Evolutionary conservation across 345 rosid genomes (phyloP), one percentile per base, ranked within the genome.

Genomic region (Raphanus raphanistrum): DNA sequence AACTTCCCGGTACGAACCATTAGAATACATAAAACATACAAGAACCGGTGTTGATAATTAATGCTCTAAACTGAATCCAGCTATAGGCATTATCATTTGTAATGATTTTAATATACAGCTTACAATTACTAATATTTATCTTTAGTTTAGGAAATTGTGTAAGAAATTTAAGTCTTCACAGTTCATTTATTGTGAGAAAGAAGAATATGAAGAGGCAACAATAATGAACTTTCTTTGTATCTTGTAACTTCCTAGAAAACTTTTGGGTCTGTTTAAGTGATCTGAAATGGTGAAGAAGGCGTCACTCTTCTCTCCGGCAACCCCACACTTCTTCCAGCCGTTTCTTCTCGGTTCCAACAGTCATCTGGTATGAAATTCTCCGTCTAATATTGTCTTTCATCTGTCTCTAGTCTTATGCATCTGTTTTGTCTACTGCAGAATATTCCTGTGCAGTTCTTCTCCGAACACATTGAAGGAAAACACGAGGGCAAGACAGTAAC

Each of bases 321-420:
- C 4, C 3, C 31, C 70, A 27, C 75, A 76, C 17, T 76, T 76
- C 41, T 69, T 69, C 29, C 69, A 69, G 55, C 80, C 80, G 27
- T 31, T 76, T 61, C 54, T 70, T 50, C 54, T 57, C n/a, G 31
- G 15, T 48, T 61, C 36, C 15, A 17, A 69, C 2, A 63, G 1
- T 9, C 70, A 76, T 48, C 65, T 76, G 8, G 80, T 76, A 70
- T 7, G 4, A 28, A 10, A 11, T n/a, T 41, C 50, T 41, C 50
- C n/a, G 12, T 12, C 15, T 71, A n/a, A n/a, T n/a, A 4, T 41
- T 28, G 15, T 43, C 27, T 48, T 15, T 36, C 64, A 16, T 41
- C 25, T 21, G 15, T 55, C 21, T 65, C 9, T 11, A 48, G 12
- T 21, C 63, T 57, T 28, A 75, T 7, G 28, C 25, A 13, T 4